Base-by-base conservation (phyloP, 331 rosid species). In the Pyracantha coccinea region DNA sequence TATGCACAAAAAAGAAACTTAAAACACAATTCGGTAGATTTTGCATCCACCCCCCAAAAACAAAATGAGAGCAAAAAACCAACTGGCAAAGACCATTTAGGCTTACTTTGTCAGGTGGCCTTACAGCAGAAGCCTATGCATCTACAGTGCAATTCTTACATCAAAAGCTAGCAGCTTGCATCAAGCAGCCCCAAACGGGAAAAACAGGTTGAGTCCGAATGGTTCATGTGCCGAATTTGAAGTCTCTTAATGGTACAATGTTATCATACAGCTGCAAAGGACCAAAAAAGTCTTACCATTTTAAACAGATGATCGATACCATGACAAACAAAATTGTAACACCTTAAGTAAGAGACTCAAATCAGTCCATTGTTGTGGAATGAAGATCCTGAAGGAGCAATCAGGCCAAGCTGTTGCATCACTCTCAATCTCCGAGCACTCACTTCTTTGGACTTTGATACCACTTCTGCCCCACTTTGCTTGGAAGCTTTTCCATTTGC, bases 371-470 rank as follows among this genome's bases (percentile, higher is more conserved):
- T 35, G 63, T 68, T 86, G 44, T 23, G 69, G 75, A 84, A 91
- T 14, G 91, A 92, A 28, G 94, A 89, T 24, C 94, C 94, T 64
- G 86, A 45, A 50, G 97, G 97, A 63, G 94, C 89, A 84, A 82
- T 71, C 66, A 91, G 87, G 55, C 97, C 97, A 57, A 91, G 97
- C 77, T 75, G 80, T 58, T 77, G 83, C 97, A 91, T 89, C 85
- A 89, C 88, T 87, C 79, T 87, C 68, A 81, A 47, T 85, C 92
- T 85, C 75, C 94, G 84, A 0, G 82, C 80, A 74, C 90, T 85
- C 31, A 72, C 73, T 65, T 86, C 93, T 75, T 41, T 41, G 47
- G 64, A 25, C 21, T 62, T 28, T 41, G 47, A 41, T 41, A 19
- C 9, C 45, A 47, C 54, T 62, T 69, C 28, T 60, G 27, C 58